Evolutionary conservation across 2,329 filamentous ascomycete species (phyloP).

Genomic region (Phoma sp.): DNA sequence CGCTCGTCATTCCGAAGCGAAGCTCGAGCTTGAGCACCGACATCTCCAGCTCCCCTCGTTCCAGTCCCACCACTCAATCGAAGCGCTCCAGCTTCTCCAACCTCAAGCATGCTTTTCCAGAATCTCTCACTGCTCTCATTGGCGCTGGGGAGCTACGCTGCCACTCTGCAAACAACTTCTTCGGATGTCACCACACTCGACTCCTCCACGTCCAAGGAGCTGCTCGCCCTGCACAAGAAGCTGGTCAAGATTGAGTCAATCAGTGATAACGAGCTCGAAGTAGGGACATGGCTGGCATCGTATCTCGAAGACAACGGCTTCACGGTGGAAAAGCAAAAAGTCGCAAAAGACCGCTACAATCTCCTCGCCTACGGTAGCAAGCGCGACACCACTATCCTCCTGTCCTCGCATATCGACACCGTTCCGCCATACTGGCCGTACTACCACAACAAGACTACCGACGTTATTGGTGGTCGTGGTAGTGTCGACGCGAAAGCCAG

Average conservation of each 20-base stretch:
- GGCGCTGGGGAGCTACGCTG: constrained; percentile 15
- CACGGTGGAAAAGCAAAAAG: constrained; percentile 66
- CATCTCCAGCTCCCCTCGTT: constrained; percentile 12
- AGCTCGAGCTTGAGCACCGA: constrained; percentile 18
- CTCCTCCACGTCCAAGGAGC: constrained; percentile 44
- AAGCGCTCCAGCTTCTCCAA: constrained; percentile 2
- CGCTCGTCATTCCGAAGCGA: constrained; percentile 14
- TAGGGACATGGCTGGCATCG: constrained; percentile 71
- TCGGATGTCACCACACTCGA: constrained; percentile 26
- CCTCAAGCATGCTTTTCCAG: constrained; percentile 23
- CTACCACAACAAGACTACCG: constrained; percentile 57
- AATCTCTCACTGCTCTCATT: constrained; percentile 23
- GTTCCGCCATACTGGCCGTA: constrained; percentile 74
- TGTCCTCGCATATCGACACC: constrained; percentile 83
- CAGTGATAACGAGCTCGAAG: constrained; percentile 69
- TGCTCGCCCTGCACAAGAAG: constrained; percentile 76
- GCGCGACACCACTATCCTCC: constrained; percentile 65
- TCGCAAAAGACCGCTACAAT: constrained; percentile 68
- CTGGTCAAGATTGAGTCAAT: constrained; percentile 79
- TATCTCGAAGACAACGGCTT: constrained; percentile 69
- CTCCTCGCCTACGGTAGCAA: constrained; percentile 70
- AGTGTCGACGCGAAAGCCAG: constrained; percentile 67
- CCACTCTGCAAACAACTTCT: constrained; percentile 4
- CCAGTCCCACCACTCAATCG: constrained; percentile 10
- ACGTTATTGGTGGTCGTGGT: constrained; percentile 72